A percentile compares a stretch with the other conserved stretches of the same genome.
Conservation (phyloP, 2,329 filamentous ascomycete species). For the Fusarium praegraminearum region DNA sequence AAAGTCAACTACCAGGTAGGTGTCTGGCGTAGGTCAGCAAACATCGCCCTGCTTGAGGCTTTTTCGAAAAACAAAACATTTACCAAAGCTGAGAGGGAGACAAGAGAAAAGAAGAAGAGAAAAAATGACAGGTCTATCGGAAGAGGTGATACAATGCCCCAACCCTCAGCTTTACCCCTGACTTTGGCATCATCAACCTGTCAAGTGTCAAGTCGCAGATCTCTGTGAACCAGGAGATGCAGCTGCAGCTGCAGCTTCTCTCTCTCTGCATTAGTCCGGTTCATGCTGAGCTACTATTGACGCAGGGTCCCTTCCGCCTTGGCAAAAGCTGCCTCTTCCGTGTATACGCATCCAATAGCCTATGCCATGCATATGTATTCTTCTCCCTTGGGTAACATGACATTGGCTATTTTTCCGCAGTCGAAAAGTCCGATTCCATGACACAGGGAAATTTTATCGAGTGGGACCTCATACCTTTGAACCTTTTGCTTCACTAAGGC, state of each 20-base stretch:
- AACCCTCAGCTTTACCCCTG: slow-evolving; percentile 18
- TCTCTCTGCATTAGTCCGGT: slow-evolving; percentile 17
- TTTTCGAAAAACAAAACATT: not conserved
- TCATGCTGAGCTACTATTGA: not conserved
- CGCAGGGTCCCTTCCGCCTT: slow-evolving; percentile 30
- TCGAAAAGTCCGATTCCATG: not conserved
- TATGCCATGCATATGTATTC: not conserved
- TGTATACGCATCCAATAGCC: not conserved
- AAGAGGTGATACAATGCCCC: not conserved
- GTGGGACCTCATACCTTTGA: not conserved
- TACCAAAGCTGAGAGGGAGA: slow-evolving; percentile 5
- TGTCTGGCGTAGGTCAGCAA: not conserved
- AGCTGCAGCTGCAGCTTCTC: not conserved
- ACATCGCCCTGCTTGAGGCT: slow-evolving; percentile 25
- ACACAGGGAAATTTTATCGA: not conserved
- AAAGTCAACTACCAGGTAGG: not conserved
- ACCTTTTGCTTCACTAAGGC: not conserved
- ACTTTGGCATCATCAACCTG: not conserved
- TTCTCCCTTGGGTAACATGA: not conserved
- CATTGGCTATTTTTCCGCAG: not conserved
- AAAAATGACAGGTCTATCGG: not conserved
- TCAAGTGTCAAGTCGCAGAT: slow-evolving; percentile 6
- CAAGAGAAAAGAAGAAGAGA: slow-evolving; percentile 9
- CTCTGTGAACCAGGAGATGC: not conserved
- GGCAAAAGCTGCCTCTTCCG: not conserved